Evolutionary conservation across 2,329 filamentous ascomycete species (phyloP).

Genomic region (Rhexocercosporidium sp.): DNA sequence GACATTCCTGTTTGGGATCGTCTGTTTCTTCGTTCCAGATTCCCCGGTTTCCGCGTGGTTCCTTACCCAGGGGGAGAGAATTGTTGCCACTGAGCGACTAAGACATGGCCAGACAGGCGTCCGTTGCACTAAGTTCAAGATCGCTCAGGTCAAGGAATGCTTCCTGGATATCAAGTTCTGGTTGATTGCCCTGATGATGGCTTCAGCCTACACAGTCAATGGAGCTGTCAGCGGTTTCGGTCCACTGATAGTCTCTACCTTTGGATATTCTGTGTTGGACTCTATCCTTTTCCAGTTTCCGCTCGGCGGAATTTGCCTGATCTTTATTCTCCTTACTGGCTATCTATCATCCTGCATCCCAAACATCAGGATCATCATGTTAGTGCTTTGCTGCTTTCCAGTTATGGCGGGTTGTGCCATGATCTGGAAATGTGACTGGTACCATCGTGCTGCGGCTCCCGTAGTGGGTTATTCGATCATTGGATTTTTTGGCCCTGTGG

Average conservation of each 20-base stretch:
- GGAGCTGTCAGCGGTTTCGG: slow-evolving; percentile 74
- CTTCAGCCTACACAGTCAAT: slow-evolving; percentile 72
- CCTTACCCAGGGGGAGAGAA: slow-evolving; percentile 63
- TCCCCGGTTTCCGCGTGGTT: slow-evolving; percentile 74
- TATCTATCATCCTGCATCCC: slow-evolving; percentile 63
- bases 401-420: slow-evolving; percentile 76
- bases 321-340: slow-evolving; percentile 70
- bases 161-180: slow-evolving; percentile 65
- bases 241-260: slow-evolving; percentile 73
- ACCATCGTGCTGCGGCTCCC: slow-evolving; percentile 66
- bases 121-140: slow-evolving; percentile 64
- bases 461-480: slow-evolving; percentile 75
- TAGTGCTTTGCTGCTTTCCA: slow-evolving; percentile 70
- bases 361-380: slow-evolving; percentile 69
- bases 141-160: slow-evolving; percentile 61
- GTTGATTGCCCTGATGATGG: slow-evolving; percentile 71
- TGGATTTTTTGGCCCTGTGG: slow-evolving; percentile 74
- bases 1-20: slow-evolving; percentile 67
- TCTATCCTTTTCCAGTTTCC: slow-evolving; percentile 79
- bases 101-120: slow-evolving; percentile 67
- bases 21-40: slow-evolving; percentile 69
- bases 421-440: slow-evolving; percentile 74
- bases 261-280: slow-evolving; percentile 67
- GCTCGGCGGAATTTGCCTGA: slow-evolving; percentile 69
- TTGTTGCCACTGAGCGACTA: slow-evolving; percentile 68